Percentiles rank a stretch among this genome's conserved stretches.
Conservation (phyloP, 2,329 filamentous ascomycete genomes). For the Ophiostoma tasmaniense region DNA sequence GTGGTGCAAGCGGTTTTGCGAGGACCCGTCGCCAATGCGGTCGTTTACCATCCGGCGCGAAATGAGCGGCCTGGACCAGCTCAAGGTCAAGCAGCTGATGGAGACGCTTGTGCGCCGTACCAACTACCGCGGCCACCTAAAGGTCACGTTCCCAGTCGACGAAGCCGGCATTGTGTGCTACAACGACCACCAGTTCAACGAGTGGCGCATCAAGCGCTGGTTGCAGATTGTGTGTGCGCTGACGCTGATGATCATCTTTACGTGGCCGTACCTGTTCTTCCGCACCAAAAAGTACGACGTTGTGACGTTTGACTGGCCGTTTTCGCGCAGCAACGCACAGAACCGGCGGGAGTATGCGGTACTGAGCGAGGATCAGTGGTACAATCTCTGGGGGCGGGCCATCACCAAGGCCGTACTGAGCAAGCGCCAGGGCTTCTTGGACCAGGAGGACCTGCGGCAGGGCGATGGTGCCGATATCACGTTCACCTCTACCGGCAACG, state of each 20-base stretch:
- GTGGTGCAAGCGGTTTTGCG: slow-evolving; percentile 63
- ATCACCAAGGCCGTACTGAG: slow-evolving; percentile 52
- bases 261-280: slow-evolving; percentile 63
- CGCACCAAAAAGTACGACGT: slow-evolving; percentile 60
- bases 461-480: slow-evolving; percentile 33
- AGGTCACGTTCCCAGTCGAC: slow-evolving; percentile 51
- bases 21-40: slow-evolving; percentile 49
- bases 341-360: slow-evolving; percentile 42
- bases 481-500: slow-evolving; percentile 31
- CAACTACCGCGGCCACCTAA: slow-evolving; percentile 56
- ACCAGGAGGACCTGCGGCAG: slow-evolving; percentile 45
- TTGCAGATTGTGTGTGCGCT: slow-evolving; percentile 57
- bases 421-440: slow-evolving; percentile 46
- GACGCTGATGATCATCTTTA: slow-evolving; percentile 59
- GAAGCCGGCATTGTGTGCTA: slow-evolving; percentile 53
- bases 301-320: slow-evolving; percentile 52
- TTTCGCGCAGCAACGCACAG: slow-evolving; percentile 31
- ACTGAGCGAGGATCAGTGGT: slow-evolving; percentile 52
- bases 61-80: slow-evolving; percentile 54
- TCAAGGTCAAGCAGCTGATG: slow-evolving; percentile 43
- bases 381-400: slow-evolving; percentile 52
- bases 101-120: slow-evolving; percentile 51
- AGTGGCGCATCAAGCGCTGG: slow-evolving; percentile 56
- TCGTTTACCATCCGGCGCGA: slow-evolving; percentile 43
- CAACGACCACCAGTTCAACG: slow-evolving; percentile 53